Base-by-base conservation (phyloP, 805 yeast genomes). In the Candida maris region DNA sequence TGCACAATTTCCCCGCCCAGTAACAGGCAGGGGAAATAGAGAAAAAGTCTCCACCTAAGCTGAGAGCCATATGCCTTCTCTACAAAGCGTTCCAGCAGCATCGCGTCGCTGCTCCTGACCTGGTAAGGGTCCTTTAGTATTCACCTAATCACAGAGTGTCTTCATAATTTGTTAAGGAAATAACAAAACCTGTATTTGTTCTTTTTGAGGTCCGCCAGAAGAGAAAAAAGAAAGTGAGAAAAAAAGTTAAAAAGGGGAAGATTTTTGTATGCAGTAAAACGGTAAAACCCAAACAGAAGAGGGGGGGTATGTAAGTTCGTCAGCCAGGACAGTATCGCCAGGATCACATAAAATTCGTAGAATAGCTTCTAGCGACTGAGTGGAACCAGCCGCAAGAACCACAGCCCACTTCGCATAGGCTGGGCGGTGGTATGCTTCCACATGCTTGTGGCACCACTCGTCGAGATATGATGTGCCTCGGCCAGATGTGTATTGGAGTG, bases 301-400 rank as follows among this genome's bases (percentile, higher is more conserved):
- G n/a, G n/a, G n/a, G n/a, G 93, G 72, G 67, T 88, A 91, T 10
- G 89, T 70, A 63, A 75, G 78, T 52, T 83, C 86, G 61, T 91
- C 97, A 22, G 81, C 82, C 42, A 91, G 64, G 34, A 91, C 73
- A n/a, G 80, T 65, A 56, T 91, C 97, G 27, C 91, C 95, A 41
- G 81, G 76, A 55, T 78, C 67, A 52, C 80, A 70, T 53, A 91
- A 77, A 19, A 89, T 77, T 61, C 97, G 75, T 54, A 91, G 71
- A 17, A 79, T 70, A 3, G 93, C 73, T 52, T 89, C 96, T 81
- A 94, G 81, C 5, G 85, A 75, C 60, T 84, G 85, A 13, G 97
- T 89, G 65, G 85, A 85, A 46, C 97, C 97, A 9, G 81, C 73
- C 34, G 86, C 74, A 46, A 80, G 62, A 25, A 87, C 61, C 22